Conservation (phyloP, 1,284 basidiomycete species). For the Hortiboletus rubellus region DNA sequence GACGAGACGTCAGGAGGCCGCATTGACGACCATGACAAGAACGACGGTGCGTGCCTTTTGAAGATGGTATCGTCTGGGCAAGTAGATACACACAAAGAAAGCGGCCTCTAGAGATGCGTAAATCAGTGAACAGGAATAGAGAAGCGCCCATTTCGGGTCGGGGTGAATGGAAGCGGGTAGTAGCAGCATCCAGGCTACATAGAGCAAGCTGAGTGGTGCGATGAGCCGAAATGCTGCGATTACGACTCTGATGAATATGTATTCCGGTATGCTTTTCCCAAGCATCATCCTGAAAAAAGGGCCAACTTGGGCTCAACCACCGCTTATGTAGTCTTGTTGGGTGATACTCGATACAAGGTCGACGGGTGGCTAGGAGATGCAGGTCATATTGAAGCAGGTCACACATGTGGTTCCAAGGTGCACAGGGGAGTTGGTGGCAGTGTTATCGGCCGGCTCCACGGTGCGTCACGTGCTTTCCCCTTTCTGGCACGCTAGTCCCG, state of each 20-base stretch:
- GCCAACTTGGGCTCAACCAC: neutral
- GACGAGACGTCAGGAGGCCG: neutral
- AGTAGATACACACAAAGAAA: conserved; percentile 53
- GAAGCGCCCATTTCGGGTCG: neutral
- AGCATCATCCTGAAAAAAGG: conserved; percentile 37
- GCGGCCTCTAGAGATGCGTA: conserved; percentile 45
- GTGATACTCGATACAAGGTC: neutral
- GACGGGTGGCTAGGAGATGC: neutral
- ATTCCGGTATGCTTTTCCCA: conserved; percentile 49
- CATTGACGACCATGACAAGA: neutral
- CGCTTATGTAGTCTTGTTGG: neutral
- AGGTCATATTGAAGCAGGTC: too few relatives aligned
- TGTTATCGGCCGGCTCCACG: too few relatives aligned
- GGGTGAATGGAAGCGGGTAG: neutral
- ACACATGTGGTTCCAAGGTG: too few relatives aligned
- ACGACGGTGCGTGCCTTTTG: conserved; percentile 45
- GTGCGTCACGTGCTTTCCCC: too few relatives aligned
- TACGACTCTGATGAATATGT: conserved; percentile 50
- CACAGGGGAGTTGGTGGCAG: too few relatives aligned
- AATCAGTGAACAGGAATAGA: conserved; percentile 22
- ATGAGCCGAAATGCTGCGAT: conserved; percentile 52
- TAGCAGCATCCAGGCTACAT: conserved; percentile 24
- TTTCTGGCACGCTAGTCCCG: too few relatives aligned
- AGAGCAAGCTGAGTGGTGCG: conserved; percentile 49
- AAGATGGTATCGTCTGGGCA: conserved; percentile 45